These are phyloP conservation scores for Phytophthora pisi DNA, from an alignment of 352 stramenopile species.

Conservation along the genomic window DNA sequence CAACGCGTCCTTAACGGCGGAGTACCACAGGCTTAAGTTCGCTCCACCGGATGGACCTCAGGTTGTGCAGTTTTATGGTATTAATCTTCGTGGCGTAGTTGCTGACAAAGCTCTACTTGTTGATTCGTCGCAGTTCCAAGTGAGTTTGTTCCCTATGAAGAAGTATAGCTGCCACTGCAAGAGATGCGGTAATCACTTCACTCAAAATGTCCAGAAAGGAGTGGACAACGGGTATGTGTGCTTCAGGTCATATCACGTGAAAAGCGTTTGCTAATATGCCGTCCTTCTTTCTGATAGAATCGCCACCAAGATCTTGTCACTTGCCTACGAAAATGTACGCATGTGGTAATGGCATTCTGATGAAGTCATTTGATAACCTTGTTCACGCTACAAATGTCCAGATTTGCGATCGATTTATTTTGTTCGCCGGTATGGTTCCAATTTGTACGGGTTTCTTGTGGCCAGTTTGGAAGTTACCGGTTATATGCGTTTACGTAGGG, in stretches of 20 bases:
- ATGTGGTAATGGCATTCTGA: not conserved
- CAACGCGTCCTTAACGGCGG: constrained; percentile 32
- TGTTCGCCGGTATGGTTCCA: constrained; percentile 65
- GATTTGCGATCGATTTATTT: constrained; percentile 84
- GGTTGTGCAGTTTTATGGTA: constrained; percentile 28
- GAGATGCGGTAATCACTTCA: constrained; percentile 67
- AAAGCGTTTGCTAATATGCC: not conserved
- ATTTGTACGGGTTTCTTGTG: not conserved
- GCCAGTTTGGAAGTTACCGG: not conserved
- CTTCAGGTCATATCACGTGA: not conserved
- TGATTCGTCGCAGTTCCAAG: constrained; percentile 62
- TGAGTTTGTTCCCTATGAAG: constrained; percentile 88
- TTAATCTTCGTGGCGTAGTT: not conserved
- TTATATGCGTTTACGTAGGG: constrained; percentile 40
- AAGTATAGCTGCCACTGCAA: constrained; percentile 76
- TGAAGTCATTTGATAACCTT: constrained; percentile 8
- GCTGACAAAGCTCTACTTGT: constrained; percentile 2
- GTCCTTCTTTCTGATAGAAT: constrained; percentile 48
- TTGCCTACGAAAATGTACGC: constrained; percentile 84
- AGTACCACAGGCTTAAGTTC: constrained; percentile 77
- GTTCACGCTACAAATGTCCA: constrained; percentile 32
- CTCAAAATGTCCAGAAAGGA: constrained; percentile 83
- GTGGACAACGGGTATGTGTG: constrained; percentile 83
- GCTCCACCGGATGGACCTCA: constrained; percentile 77
- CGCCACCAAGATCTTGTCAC: constrained; percentile 84